Evolutionary conservation across 2,329 filamentous ascomycete species (phyloP), one percentile per base, ranked within the genome.

Genomic region (Fusarium sp.): DNA sequence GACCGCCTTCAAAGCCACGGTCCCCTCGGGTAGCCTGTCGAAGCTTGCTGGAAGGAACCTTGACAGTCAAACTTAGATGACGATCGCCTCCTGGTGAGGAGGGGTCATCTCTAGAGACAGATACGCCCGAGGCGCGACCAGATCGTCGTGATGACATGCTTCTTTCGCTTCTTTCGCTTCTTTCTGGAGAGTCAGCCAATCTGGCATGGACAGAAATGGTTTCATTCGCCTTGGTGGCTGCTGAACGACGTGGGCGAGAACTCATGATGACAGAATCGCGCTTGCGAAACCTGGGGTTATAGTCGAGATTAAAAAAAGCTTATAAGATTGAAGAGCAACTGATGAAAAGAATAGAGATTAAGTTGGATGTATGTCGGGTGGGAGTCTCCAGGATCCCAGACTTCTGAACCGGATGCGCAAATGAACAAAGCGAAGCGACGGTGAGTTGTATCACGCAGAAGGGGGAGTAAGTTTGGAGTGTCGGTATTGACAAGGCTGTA

Each of bases 141-240:
- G 84, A 83, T 71, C 86, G 82, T 74, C 86, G 83, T 58, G 85
- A 83, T 51, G 86, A 84, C 85, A 87, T 87, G 76, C 75, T 81
- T 69, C 72, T 68, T 59, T 80, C 78, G 66, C 74, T 77, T 62
- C 74, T 79, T 70, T 80, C 79, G 66, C 74, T 77, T 62, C 74
- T 79, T 70, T 80, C 79, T 72, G 75, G 77, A 40, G 76, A 76
- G 78, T 82, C 78, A 82, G 80, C 78, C 79, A 78, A 80, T 76
- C 74, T 80, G 61, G 79, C 78, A 66, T 82, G 80, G 58, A 78
- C 80, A 63, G 81, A 81, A 70, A 84, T 82, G 58, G 79, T 79
- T 68, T 83, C 80, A 55, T 79, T 80, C 46, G 82, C 82, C 76
- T 77, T 82, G 48, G 80, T 72, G 60, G 82, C 82, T 28, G 82